Evolutionary conservation across 208 protist genomes (phyloP).

Genomic region (Herpetomonas tarakana): DNA sequence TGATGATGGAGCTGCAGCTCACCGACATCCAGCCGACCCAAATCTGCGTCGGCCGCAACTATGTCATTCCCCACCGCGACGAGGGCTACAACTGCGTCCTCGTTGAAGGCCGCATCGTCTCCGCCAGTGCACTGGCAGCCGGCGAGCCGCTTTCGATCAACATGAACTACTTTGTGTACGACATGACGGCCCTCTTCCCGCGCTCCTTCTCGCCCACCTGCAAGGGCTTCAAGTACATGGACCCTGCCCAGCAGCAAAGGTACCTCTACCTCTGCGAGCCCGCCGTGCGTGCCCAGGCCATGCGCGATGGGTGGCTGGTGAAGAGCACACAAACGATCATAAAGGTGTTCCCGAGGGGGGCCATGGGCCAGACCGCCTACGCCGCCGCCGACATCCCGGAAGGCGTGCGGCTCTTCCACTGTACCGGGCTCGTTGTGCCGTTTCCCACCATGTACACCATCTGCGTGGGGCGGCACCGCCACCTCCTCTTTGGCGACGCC

Average conservation of each 20-base stretch:
- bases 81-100: constrained; percentile 56
- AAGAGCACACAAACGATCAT: constrained; percentile 44
- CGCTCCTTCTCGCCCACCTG: constrained; percentile 40
- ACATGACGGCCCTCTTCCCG: constrained; percentile 74
- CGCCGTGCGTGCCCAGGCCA: constrained; percentile 71
- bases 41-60: constrained; percentile 48
- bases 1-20: constrained; percentile 64
- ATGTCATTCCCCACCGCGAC: constrained; percentile 51
- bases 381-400: constrained; percentile 36
- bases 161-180: constrained; percentile 88
- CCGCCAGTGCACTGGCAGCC: constrained; percentile 28
- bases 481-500: constrained; percentile 83
- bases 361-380: constrained; percentile 85
- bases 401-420: constrained; percentile 60
- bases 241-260: constrained; percentile 54
- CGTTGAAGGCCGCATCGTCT: constrained; percentile 72
- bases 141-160: constrained; percentile 59
- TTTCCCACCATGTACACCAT: constrained; percentile 91
- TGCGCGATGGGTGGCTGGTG: constrained; percentile 81
- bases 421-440: constrained; percentile 67
- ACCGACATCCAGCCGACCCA: constrained; percentile 73
- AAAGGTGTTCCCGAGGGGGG: constrained; percentile 65
- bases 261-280: constrained; percentile 82
- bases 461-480: constrained; percentile 60
- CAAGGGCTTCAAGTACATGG: constrained; percentile 70